phyloP scores from a whole-genome alignment of 306 rosid species.

The Senna tora region DNA sequence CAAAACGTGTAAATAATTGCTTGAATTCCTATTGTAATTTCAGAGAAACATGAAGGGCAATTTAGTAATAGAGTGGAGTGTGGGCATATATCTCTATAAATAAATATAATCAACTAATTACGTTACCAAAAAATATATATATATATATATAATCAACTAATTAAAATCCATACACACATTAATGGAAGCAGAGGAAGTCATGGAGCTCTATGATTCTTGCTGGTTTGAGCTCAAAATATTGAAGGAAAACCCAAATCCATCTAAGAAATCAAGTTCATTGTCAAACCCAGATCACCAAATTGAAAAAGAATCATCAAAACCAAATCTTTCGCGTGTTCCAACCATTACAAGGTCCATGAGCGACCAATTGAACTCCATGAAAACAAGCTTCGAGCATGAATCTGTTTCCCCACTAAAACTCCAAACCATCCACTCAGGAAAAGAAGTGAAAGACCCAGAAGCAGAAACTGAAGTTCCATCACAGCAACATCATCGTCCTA shows the following conservation, averaged over 20 bases:
- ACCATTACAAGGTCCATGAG: constrained; percentile 67
- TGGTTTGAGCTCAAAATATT: constrained; percentile 63
- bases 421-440: constrained; percentile 55
- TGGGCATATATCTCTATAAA: too few species aligned
- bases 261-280: constrained; percentile 37
- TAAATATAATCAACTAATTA: constrained; percentile 27
- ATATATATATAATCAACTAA: constrained; percentile 25
- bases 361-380: constrained; percentile 58
- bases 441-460: constrained; percentile 47
- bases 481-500: constrained; percentile 32
- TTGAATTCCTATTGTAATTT: constrained; percentile 40
- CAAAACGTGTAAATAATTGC: constrained; percentile 55
- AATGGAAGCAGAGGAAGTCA: constrained; percentile 67
- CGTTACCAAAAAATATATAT: too few species aligned
- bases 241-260: constrained; percentile 35
- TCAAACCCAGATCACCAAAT: constrained; percentile 40
- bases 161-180: too few species aligned
- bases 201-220: constrained; percentile 61
- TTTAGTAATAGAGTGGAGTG: constrained; percentile 25
- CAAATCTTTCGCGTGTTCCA: constrained; percentile 40
- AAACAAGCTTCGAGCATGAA: constrained; percentile 47
- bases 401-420: constrained; percentile 59
- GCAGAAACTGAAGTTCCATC: constrained; percentile 36
- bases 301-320: constrained; percentile 33
- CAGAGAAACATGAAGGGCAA: constrained; percentile 40